Evolutionary conservation across 306 rosid species (phyloP).

Genomic region (Phaseolus lunatus): DNA sequence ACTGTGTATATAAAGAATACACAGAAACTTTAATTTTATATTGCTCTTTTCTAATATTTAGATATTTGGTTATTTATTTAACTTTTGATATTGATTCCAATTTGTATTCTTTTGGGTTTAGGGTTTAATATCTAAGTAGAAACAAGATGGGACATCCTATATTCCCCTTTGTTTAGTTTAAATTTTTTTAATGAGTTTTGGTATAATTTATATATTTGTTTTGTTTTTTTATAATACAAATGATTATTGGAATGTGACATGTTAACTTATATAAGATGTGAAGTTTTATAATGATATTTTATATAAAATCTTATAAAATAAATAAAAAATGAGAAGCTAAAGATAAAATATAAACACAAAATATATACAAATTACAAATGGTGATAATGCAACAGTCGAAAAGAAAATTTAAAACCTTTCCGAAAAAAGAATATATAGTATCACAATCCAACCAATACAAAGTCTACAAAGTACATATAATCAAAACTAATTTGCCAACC

Average conservation of each 20-base stretch:
- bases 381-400: background rate
- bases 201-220: no score
- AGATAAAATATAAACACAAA: background rate
- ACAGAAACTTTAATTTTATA: background rate
- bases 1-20: background rate
- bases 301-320: no score
- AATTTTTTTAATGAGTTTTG: no score
- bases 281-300: no score
- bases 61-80: background rate
- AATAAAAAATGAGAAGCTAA: background rate
- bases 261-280: no score
- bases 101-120: no score
- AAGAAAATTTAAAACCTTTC: background rate
- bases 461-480: background rate
- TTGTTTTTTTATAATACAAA: no score
- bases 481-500: conserved; percentile 14
- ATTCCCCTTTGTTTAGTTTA: no score
- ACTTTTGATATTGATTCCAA: background rate
- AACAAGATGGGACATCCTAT: no score
- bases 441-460: background rate
- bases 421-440: background rate
- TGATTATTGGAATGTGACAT: no score
- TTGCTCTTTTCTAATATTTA: background rate
- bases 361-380: background rate
- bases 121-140: no score